A percentile compares a stretch with the other conserved stretches of the same genome.
These are phyloP conservation scores for Cryptosporidium viatorum DNA, from an alignment of 169 alveolate species.

Conservation along the genomic window DNA sequence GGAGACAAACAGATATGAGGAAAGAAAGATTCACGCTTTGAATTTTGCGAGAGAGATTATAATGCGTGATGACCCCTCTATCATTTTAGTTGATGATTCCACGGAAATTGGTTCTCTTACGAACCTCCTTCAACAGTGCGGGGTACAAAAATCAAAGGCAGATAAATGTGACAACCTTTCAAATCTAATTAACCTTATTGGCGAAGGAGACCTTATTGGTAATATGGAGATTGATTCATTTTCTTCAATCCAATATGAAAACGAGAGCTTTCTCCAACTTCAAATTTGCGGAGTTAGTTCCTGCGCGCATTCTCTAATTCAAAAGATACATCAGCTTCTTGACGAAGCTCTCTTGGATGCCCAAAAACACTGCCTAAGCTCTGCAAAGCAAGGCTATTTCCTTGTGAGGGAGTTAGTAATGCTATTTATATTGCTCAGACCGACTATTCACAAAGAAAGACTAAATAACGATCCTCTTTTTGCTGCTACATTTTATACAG, in stretches of 20 bases:
- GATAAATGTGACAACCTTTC: conserved; percentile 31
- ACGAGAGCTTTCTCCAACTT: conserved; percentile 66
- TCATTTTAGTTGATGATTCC: conserved; percentile 70
- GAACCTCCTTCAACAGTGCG: conserved; percentile 69
- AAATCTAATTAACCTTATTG: conserved; percentile 23
- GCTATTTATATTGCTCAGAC: conserved; percentile 60
- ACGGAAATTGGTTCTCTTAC: conserved; percentile 67
- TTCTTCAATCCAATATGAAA: conserved; percentile 40
- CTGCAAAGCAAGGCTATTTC: conserved; percentile 70
- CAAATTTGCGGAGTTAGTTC: conserved; percentile 63
- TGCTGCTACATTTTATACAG: conserved; percentile 71
- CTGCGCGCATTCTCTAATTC: conserved; percentile 44
- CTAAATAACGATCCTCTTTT: conserved; percentile 50
- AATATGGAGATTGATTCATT: conserved; percentile 1
- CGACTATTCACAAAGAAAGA: conserved; percentile 52
- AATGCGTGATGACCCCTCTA: conserved; percentile 65
- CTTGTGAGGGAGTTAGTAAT: conserved; percentile 62
- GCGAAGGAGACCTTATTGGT: conserved; percentile 23
- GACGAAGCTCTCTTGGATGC: conserved; percentile 57
- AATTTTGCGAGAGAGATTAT: conserved; percentile 38
- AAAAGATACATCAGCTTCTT: conserved; percentile 41
- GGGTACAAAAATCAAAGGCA: conserved; percentile 29
- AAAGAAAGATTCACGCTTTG: conserved; percentile 40
- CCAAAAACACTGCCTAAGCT: conserved; percentile 27
- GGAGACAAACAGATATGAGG: conserved; percentile 74